phyloP scores from a whole-genome alignment of 805 yeast species.

The Hanseniaspora hatyaiensis region DNA sequence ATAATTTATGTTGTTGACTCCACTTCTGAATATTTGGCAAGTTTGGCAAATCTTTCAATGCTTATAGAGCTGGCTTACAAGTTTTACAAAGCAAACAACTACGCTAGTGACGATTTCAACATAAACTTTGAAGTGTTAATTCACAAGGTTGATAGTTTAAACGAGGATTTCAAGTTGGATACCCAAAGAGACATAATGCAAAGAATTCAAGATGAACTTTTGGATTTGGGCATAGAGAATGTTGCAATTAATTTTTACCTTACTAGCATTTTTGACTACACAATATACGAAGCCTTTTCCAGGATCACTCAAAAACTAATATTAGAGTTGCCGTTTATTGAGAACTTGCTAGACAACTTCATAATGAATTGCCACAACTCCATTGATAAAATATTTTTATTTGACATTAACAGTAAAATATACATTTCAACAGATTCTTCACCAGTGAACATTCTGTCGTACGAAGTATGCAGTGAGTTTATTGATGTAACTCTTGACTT shows the following conservation, averaged over 20 bases:
- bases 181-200: slow-evolving; percentile 96
- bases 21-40: slow-evolving; percentile 89
- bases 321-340: slow-evolving; percentile 77
- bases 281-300: slow-evolving; percentile 90
- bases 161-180: slow-evolving; percentile 87
- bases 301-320: slow-evolving; percentile 84
- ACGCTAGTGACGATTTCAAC: slow-evolving; percentile 25
- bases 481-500: slow-evolving; percentile 88
- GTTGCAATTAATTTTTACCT: slow-evolving; percentile 83
- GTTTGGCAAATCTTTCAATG: slow-evolving; percentile 76
- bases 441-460: slow-evolving; percentile 89
- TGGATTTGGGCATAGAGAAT: slow-evolving; percentile 76
- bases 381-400: slow-evolving; percentile 83
- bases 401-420: slow-evolving; percentile 83
- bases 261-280: slow-evolving; percentile 90
- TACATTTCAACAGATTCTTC: slow-evolving; percentile 93
- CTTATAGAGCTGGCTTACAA: slow-evolving; percentile 79
- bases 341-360: slow-evolving; percentile 74
- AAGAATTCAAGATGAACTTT: slow-evolving; percentile 81
- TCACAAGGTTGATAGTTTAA: slow-evolving; percentile 89
- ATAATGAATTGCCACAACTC: slow-evolving; percentile 62
- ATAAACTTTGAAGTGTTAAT: slow-evolving; percentile 58
- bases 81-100: slow-evolving; percentile 71
- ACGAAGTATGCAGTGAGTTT: slow-evolving; percentile 94
- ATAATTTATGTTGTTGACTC: slow-evolving; percentile 88